These are phyloP conservation scores for Mucor indicus DNA, from an alignment of 371 early-diverging fungal species.

Conservation along the genomic window DNA sequence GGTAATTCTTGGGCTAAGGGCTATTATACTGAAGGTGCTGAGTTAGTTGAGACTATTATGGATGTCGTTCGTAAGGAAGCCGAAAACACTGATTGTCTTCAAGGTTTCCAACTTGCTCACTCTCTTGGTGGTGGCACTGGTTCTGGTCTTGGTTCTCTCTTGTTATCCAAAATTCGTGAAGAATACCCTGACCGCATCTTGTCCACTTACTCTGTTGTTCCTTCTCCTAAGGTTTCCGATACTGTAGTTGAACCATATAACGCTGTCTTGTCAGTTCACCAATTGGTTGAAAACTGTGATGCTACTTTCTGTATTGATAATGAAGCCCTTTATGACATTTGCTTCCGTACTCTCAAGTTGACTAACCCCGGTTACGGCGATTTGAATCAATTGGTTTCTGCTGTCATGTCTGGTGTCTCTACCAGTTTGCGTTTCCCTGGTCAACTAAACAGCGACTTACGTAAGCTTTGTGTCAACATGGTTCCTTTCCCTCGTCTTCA, in stretches of 20 bases:
- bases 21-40: slow-evolving; percentile 93
- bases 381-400: slow-evolving; percentile 82
- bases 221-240: slow-evolving; percentile 92
- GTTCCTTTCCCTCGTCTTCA: slow-evolving; percentile 99
- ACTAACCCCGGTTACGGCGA: slow-evolving; percentile 81
- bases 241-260: slow-evolving; percentile 97
- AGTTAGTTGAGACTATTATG: slow-evolving; percentile 82
- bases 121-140: slow-evolving; percentile 94
- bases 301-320: slow-evolving; percentile 99
- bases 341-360: slow-evolving; percentile 83
- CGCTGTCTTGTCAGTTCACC: slow-evolving; percentile 86
- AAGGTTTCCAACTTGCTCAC: slow-evolving; percentile 90
- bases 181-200: slow-evolving; percentile 95
- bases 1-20: slow-evolving; percentile 97
- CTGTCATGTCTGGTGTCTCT: slow-evolving; percentile 95
- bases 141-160: slow-evolving; percentile 86
- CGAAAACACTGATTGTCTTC: slow-evolving; percentile 84
- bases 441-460: slow-evolving; percentile 97
- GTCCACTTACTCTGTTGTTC: slow-evolving; percentile 93
- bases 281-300: slow-evolving; percentile 91
- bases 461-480: slow-evolving; percentile 99
- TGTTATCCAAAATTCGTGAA: slow-evolving; percentile 91
- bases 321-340: slow-evolving; percentile 94
- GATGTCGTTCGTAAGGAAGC: slow-evolving; percentile 89
- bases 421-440: slow-evolving; percentile 99